Percentiles rank a stretch among this genome's conserved stretches.
Evolutionary conservation across 1,284 basidiomycete species (phyloP).

Genomic region (Anthracocystis walkeri): DNA sequence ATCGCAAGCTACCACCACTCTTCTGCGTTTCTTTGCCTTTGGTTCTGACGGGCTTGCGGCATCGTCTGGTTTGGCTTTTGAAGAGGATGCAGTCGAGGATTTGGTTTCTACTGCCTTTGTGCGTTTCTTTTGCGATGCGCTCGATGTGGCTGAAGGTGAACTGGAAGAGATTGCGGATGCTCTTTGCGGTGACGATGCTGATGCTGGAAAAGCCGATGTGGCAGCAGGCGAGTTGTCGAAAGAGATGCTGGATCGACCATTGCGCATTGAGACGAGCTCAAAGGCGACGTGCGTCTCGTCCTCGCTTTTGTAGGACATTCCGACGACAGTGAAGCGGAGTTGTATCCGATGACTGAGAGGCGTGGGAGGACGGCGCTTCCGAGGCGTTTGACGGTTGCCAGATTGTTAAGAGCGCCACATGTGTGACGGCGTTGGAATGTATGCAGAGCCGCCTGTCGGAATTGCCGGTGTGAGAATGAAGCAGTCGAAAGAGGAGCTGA

Average conservation of each 20-base stretch:
- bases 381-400: background rate
- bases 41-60: constrained; percentile 16
- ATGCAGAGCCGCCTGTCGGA: no score
- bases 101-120: constrained; percentile 12
- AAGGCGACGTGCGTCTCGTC: constrained; percentile 48
- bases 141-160: constrained; percentile 9
- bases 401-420: no score
- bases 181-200: constrained; percentile 9
- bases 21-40: constrained; percentile 46
- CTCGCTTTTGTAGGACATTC: constrained; percentile 47
- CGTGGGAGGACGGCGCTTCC: background rate
- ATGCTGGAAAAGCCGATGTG: constrained; percentile 3
- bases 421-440: no score
- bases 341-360: background rate
- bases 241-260: constrained; percentile 30
- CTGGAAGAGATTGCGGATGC: background rate
- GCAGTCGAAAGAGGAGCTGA: no score
- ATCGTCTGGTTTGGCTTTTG: constrained; percentile 25
- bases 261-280: constrained; percentile 52
- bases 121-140: constrained; percentile 22
- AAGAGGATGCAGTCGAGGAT: constrained; percentile 7
- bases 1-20: constrained; percentile 63
- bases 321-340: background rate
- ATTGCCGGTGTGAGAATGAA: no score
- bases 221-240: constrained; percentile 28